Base-by-base conservation (phyloP, 202 grass and related monocot species). In the Eragrostis tef region DNA sequence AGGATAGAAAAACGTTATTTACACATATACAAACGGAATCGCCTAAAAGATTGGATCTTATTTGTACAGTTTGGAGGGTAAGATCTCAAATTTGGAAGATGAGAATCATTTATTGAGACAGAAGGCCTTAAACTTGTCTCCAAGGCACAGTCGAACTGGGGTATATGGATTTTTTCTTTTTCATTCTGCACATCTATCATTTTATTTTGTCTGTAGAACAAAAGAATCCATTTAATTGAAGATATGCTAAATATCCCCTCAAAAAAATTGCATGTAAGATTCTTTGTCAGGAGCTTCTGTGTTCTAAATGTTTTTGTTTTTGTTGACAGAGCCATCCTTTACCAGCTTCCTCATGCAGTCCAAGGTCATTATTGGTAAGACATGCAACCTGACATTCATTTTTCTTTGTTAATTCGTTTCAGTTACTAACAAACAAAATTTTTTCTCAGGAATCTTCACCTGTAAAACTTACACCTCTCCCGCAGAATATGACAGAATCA, bases 91-190 rank as follows among this genome's bases (percentile, higher is more conserved):
- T 89, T 85, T 97, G 75, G 84, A 97, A 88, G 88, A 93, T 89
- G 91, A 97, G 60, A 97, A 97, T 71, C 94, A 91, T 53, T 74
- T 97, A 89, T 77, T 97, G 70, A 97, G 90, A 74, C 91, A 97
- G 90, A 93, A 86, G 71, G 82, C 94, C 76, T 86, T 89, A 71
- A 86, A 70, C 67, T 76, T 97, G 77, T 89, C 91, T 89, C 94
- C 91, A 19, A 88, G 89, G 57, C 87, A 90, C 75, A 84, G 49
- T 54, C 72, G 71, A 77, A 76, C 87, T 80, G 80, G 53, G 85
- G 81, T 78, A 80, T 54, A 78, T 77, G 80, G 84, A 87, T 8
- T 50, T 79, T 89, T 87, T 15, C 84, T 39, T 86, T 84, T 74
- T 84, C 74, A 64, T 64, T 77, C 12, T 56, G 75, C n/a, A 75